Conservation (phyloP, 768 basidiomycete species). For the Suillus fuscotomentosus region DNA sequence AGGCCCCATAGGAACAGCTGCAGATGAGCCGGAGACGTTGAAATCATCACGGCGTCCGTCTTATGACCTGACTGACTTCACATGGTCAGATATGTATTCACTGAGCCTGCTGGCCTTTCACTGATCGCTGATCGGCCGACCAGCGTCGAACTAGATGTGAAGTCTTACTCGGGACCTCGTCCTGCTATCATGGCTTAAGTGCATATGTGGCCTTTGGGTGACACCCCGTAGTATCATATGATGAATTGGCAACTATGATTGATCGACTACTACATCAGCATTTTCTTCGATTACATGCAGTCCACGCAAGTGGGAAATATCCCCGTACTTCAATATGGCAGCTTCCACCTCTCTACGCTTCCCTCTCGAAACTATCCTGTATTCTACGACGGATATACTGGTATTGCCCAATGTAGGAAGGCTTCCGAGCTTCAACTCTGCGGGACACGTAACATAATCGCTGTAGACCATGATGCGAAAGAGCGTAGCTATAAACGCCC, state of each 20-base stretch:
- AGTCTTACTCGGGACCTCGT: too few relatives aligned
- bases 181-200: too few relatives aligned
- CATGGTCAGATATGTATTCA: too few relatives aligned
- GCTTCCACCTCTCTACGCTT: slow-evolving; percentile 25
- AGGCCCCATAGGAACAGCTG: too few relatives aligned
- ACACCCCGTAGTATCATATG: too few relatives aligned
- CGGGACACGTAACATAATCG: slow-evolving; percentile 35
- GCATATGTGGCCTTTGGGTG: too few relatives aligned
- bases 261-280: slow-evolving; percentile 40
- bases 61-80: too few relatives aligned
- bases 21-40: too few relatives aligned
- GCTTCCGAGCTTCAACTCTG: slow-evolving; percentile 18
- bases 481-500: slow-evolving; percentile 58
- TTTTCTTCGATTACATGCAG: slow-evolving; percentile 42
- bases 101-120: too few relatives aligned
- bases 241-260: not conserved
- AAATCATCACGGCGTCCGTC: too few relatives aligned
- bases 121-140: too few relatives aligned
- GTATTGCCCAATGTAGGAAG: slow-evolving; percentile 22
- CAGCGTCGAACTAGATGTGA: too few relatives aligned
- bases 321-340: slow-evolving; percentile 51
- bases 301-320: slow-evolving; percentile 49
- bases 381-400: slow-evolving; percentile 20
- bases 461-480: slow-evolving; percentile 46
- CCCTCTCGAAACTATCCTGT: slow-evolving; percentile 24